Conservation (phyloP, 73 alveolate species). For the Paramecium octaurelia region DNA sequence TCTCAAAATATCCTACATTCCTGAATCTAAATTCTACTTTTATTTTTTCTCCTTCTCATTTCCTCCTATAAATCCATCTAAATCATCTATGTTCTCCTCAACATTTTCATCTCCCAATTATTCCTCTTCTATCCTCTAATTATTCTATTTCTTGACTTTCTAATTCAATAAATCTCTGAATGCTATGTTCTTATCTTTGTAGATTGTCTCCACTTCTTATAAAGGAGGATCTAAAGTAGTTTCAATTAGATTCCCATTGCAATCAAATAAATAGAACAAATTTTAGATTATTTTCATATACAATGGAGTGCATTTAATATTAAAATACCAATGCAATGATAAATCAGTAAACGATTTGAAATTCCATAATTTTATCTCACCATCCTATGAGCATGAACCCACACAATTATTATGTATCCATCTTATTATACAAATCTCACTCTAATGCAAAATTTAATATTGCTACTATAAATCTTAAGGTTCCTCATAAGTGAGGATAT, state of each 20-base stretch:
- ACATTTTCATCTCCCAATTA: neutral
- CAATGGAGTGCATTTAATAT: neutral
- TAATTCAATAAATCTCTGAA: neutral
- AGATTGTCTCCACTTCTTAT: neutral
- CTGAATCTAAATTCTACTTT: neutral
- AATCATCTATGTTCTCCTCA: neutral
- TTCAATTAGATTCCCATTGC: neutral
- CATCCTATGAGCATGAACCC: neutral
- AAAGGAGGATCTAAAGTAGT: neutral
- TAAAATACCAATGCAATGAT: neutral
- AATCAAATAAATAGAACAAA: neutral
- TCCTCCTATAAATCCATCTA: neutral
- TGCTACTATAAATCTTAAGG: neutral
- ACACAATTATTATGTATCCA: slow-evolving; percentile 13
- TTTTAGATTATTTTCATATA: neutral
- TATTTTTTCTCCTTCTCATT: neutral
- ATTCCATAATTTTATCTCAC: slow-evolving; percentile 5
- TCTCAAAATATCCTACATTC: slow-evolving; percentile 5
- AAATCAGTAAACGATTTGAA: slow-evolving; percentile 22
- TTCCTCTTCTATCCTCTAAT: neutral
- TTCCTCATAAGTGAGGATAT: slow-evolving; percentile 18
- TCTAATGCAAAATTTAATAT: neutral
- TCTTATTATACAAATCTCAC: slow-evolving; percentile 10
- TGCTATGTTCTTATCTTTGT: neutral
- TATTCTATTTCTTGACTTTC: neutral